phyloP scores from a whole-genome alignment of 108 stramenopile species.

The Phaeodactylum tricornutum region DNA sequence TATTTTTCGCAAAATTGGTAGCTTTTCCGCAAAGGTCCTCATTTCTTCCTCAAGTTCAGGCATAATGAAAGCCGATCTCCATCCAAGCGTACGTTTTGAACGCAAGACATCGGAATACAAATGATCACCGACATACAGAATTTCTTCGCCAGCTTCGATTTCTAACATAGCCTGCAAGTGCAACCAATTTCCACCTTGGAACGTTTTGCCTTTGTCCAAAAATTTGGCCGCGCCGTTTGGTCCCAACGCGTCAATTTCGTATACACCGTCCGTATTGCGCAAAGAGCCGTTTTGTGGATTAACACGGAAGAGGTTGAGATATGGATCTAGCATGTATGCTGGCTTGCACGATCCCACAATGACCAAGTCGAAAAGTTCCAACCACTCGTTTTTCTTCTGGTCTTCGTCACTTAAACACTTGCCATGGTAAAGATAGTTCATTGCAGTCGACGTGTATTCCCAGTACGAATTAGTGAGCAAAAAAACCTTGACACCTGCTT shows the following conservation, averaged over 20 bases:
- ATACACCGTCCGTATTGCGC: constrained; percentile 85
- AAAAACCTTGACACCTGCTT: constrained; percentile 83
- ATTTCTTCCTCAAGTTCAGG: constrained; percentile 85
- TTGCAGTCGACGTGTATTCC: constrained; percentile 92
- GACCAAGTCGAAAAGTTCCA: constrained; percentile 89
- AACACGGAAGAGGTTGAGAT: constrained; percentile 82
- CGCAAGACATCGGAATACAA: constrained; percentile 89
- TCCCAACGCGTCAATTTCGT: constrained; percentile 74
- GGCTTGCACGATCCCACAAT: constrained; percentile 90
- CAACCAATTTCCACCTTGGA: constrained; percentile 94
- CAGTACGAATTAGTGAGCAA: constrained; percentile 91
- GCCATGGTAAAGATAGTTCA: constrained; percentile 82
- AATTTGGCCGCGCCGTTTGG: constrained; percentile 67
- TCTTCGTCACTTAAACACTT: constrained; percentile 44
- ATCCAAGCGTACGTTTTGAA: constrained; percentile 91
- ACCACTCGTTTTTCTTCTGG: constrained; percentile 81
- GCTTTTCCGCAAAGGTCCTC: constrained; percentile 35
- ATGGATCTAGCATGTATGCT: constrained; percentile 78
- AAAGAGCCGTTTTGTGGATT: constrained; percentile 65
- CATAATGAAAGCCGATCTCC: constrained; percentile 88
- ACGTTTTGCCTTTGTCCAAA: constrained; percentile 76
- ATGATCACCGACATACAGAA: constrained; percentile 96
- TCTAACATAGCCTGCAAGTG: constrained; percentile 84
- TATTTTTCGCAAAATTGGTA: constrained; percentile 37
- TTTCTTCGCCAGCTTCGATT: constrained; percentile 82